Base-by-base conservation (phyloP, 2,329 filamentous ascomycete species). In the Simplicillium aogashimaense region DNA sequence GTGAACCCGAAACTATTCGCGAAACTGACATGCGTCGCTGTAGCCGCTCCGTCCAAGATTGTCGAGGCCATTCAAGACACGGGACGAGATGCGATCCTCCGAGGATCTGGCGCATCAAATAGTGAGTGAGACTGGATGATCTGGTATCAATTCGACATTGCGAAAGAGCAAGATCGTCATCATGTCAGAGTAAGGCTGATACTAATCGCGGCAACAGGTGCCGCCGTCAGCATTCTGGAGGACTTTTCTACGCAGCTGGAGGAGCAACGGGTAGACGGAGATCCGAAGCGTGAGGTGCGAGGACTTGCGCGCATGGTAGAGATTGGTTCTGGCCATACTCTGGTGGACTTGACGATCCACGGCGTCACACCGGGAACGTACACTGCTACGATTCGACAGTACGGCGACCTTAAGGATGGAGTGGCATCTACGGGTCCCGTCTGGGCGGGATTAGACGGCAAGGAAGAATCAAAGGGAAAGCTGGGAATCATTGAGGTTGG, bases 171-270 rank as follows among this genome's bases (percentile, higher is more conserved):
- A 25, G 20, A 25, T 25, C 20, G 20, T 25, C 20, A 25, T 25
- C 20, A 25, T 9, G 28, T 39, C 35, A 15, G 30, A 8, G 9
- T 25, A 37, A 17, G 29, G 36, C 29, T 40, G 32, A 20, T 25
- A 25, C 20, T 25, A 25, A 25, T 9, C 20, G 20, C 20, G 5
- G 20, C 42, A 41, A 20, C 49, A 78, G 83, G 78, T 57, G 86
- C 88, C 25, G 87, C 90, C 35, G 92, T 98, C 34, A 95, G 89
- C 64, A 97, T 98, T 55, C 78, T 98, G 45, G 92, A 98, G 69
- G 94, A 87, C 42, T 79, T 73, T 50, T 80, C 86, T 54, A 74
- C 79, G 35, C 65, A 61, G 30, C 60, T 63, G 42, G 73, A 80
- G 41, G 53, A 50, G 33, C 51, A 57, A 18, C 47, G 56, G n/a